Percentiles rank a stretch among this genome's conserved stretches.
These are phyloP conservation scores for Chaetomiaceae sp. DNA, from an alignment of 2,329 filamentous ascomycete genomes.

Conservation along the genomic window DNA sequence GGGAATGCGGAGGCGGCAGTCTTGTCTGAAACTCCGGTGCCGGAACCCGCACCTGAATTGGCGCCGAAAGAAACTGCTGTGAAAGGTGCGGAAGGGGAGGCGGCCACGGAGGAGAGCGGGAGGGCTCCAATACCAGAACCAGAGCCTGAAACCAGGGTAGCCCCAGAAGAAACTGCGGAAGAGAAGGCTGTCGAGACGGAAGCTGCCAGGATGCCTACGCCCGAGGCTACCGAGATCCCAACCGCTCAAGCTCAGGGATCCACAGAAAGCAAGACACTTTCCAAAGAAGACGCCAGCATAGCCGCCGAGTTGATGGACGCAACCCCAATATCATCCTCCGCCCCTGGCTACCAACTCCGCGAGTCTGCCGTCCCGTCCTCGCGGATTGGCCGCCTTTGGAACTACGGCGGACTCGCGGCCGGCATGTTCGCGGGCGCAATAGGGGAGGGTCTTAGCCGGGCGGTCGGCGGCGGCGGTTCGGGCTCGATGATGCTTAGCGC, in stretches of 20 bases:
- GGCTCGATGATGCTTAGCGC: conserved; percentile 85
- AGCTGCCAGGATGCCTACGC: neutral
- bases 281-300: conserved; percentile 29
- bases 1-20: neutral
- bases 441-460: conserved; percentile 75
- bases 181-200: neutral
- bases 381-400: conserved; percentile 82
- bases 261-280: conserved; percentile 10
- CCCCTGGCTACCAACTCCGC: conserved; percentile 61
- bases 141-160: neutral
- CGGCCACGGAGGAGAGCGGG: neutral
- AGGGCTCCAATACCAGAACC: neutral
- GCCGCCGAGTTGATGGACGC: conserved; percentile 21
- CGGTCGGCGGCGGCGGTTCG: conserved; percentile 61
- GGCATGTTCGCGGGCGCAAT: conserved; percentile 94
- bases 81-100: neutral
- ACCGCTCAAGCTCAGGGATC: neutral
- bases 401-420: conserved; percentile 87
- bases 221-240: neutral
- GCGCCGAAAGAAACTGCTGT: neutral
- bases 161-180: neutral
- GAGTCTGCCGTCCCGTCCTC: conserved; percentile 90
- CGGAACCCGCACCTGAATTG: neutral
- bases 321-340: conserved; percentile 20
- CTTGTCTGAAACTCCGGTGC: neutral